Evolutionary conservation across 2,329 filamentous ascomycete species (phyloP).

Genomic region (Colletotrichum melonis): DNA sequence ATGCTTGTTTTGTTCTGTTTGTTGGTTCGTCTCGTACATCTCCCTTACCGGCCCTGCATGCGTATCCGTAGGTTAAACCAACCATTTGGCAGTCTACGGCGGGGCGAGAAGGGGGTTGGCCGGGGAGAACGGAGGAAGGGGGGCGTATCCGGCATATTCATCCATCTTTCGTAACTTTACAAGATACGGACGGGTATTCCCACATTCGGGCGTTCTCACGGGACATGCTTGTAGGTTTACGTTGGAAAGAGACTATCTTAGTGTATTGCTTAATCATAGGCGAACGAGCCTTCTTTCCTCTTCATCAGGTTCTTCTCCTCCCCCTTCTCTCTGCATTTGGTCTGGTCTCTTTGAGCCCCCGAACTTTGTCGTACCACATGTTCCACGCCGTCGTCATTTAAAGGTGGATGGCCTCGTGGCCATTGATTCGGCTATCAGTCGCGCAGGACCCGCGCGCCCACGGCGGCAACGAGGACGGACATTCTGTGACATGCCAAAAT

Average conservation of each 20-base stretch:
- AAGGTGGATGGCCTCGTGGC: not conserved
- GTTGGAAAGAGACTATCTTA: not conserved
- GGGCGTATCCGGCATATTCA: not conserved
- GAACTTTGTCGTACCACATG: not conserved
- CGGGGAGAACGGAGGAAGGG: not conserved
- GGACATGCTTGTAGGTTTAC: not conserved
- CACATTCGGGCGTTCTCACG: not conserved
- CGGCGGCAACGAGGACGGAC: not conserved
- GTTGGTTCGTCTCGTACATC: not conserved
- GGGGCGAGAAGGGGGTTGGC: not conserved
- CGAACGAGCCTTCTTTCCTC: not conserved
- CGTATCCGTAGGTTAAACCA: not conserved
- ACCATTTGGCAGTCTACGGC: not conserved
- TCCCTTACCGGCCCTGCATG: not conserved
- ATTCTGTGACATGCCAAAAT: too few species aligned
- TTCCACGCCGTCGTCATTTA: not conserved
- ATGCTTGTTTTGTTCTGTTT: not conserved
- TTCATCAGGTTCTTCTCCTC: not conserved
- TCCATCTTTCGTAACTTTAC: not conserved
- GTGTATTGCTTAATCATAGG: slow-evolving; percentile 23
- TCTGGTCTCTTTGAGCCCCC: not conserved
- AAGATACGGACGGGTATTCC: not conserved
- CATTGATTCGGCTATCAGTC: not conserved
- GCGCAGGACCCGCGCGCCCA: not conserved
- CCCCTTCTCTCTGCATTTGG: not conserved